phyloP scores from a whole-genome alignment of 75 land plant genomes.

The Gnetum montanum region DNA sequence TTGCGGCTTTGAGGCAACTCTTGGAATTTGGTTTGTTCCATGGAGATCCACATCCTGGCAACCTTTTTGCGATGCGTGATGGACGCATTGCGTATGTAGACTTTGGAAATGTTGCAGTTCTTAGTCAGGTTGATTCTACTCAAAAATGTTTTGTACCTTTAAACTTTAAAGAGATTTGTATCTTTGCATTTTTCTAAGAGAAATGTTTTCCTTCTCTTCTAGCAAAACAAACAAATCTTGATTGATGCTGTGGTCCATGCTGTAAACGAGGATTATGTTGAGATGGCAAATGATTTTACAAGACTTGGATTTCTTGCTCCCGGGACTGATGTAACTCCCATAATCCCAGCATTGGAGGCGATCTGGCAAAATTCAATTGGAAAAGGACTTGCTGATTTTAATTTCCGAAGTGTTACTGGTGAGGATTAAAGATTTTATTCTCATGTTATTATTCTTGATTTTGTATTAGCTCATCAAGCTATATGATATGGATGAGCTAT shows the following conservation, averaged over 20 bases:
- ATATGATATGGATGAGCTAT: too few relatives aligned
- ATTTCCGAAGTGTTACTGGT: conserved; percentile 96
- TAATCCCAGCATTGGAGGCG: conserved; percentile 93
- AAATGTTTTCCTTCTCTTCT: too few relatives aligned
- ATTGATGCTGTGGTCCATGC: conserved; percentile 99
- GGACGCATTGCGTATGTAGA: conserved; percentile 99
- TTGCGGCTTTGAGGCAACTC: conserved; percentile 93
- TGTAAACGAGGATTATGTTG: conserved; percentile 94
- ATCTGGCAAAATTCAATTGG: conserved; percentile 97
- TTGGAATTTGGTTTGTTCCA: conserved; percentile 96
- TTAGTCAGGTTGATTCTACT: conserved; percentile 66
- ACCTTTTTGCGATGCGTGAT: conserved; percentile 98
- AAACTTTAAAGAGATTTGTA: background rate
- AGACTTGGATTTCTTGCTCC: conserved; percentile 93
- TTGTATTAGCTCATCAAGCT: too few relatives aligned
- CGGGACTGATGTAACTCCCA: conserved; percentile 94
- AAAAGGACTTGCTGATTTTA: conserved; percentile 91
- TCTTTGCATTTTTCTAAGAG: too few relatives aligned
- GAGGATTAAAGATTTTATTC: background rate
- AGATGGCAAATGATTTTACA: conserved; percentile 98
- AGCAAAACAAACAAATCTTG: conserved; percentile 93
- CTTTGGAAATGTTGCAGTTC: conserved; percentile 97
- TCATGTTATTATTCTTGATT: too few relatives aligned
- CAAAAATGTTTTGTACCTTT: background rate
- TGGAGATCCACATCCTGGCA: conserved; percentile 99